Evolutionary conservation across 139 green algal genomes (phyloP).

Genomic region (Desmodesmus armatus): DNA sequence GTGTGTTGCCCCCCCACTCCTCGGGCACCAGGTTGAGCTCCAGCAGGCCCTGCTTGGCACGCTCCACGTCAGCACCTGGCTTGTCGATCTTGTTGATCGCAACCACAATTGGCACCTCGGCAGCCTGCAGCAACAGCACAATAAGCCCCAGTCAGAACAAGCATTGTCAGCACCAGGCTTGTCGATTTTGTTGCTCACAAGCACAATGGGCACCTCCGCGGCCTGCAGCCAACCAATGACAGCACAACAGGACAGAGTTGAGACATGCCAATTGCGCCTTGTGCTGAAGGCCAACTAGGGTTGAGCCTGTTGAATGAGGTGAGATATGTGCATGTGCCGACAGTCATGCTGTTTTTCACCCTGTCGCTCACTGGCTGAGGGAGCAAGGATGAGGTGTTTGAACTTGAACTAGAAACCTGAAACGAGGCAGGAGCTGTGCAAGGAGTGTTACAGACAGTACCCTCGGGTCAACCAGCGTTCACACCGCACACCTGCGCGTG

Average conservation of each 20-base stretch:
- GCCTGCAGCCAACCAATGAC: slow-evolving; percentile 58
- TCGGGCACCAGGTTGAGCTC: slow-evolving; percentile 92
- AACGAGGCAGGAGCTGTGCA: too few relatives aligned
- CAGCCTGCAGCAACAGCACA: slow-evolving; percentile 64
- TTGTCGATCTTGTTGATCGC: slow-evolving; percentile 96
- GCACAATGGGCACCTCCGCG: slow-evolving; percentile 91
- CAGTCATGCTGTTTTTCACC: too few relatives aligned
- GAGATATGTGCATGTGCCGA: too few relatives aligned
- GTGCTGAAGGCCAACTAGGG: too few relatives aligned
- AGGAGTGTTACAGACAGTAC: too few relatives aligned
- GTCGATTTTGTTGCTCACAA: slow-evolving; percentile 76
- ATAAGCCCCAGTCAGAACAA: background rate
- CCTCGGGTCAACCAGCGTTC: slow-evolving; percentile 76
- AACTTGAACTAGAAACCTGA: too few relatives aligned
- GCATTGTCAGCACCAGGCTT: background rate
- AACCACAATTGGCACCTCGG: slow-evolving; percentile 91
- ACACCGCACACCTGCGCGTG: slow-evolving; percentile 92
- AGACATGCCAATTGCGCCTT: too few relatives aligned
- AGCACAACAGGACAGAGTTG: too few relatives aligned
- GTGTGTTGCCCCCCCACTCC: slow-evolving; percentile 95
- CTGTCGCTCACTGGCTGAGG: too few relatives aligned
- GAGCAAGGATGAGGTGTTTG: too few relatives aligned
- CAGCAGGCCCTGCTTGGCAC: slow-evolving; percentile 89
- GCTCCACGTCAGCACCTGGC: slow-evolving; percentile 88
- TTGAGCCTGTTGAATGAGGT: too few relatives aligned